Evolutionary conservation across 192 early-diverging fungal species (phyloP), one percentile per base, ranked within the genome.

Genomic region (Lobosporangium transversale): DNA sequence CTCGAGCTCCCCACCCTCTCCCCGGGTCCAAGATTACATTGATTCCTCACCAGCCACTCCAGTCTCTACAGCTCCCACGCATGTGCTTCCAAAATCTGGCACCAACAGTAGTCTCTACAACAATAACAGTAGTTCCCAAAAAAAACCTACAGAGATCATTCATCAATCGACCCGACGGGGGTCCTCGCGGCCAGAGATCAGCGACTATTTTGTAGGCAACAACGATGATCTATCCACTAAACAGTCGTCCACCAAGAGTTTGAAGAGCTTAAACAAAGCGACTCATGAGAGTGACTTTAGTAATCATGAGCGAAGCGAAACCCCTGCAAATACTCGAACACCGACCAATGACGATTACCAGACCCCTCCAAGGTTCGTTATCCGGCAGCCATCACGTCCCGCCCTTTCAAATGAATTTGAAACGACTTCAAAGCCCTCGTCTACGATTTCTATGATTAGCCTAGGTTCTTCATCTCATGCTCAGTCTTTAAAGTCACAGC

Each of bases 291-390:
- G n/a, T n/a, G n/a, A n/a, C n/a, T n/a, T n/a, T n/a, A n/a, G n/a
- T n/a, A n/a, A n/a, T n/a, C n/a, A n/a, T n/a, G n/a, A n/a, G n/a
- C n/a, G n/a, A n/a, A n/a, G n/a, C n/a, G n/a, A n/a, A n/a, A n/a
- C n/a, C n/a, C n/a, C n/a, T n/a, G n/a, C n/a, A n/a, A n/a, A n/a
- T n/a, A n/a, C n/a, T n/a, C n/a, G 44, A 30, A 33, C 65, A 57
- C 29, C 65, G 45, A 68, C 47, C 40, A 23, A 12, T 20, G 51
- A 66, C 52, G 58, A 61, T 60, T 57, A 66, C n/a, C 63, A 61
- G 24, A 53, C 20, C 31, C 70, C 70, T 21, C 58, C 70, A 7
- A 64, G 60, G 14, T 75, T 47, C 37, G 57, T 75, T 12, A 75
- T 75, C 14, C 50, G 52, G 17, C 62, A 53, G n/a, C 70, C 70